Evolutionary conservation across 257 asterid species (phyloP).

Genomic region (Thymus mandschuricus): DNA sequence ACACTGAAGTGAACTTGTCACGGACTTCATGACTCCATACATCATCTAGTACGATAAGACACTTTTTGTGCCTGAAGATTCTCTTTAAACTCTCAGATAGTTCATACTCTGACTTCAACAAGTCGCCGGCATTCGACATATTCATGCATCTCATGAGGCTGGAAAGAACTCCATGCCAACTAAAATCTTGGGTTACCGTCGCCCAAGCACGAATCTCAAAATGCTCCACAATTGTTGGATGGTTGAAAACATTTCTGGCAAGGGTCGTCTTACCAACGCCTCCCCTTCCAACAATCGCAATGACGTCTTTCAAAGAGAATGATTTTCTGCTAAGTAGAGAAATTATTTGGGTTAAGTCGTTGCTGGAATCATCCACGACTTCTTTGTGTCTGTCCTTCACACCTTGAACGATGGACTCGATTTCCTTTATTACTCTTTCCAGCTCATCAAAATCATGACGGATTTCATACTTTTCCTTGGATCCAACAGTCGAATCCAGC

Average conservation of each 20-base stretch:
- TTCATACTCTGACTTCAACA: too few species aligned
- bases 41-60: too few species aligned
- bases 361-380: too few species aligned
- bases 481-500: neutral
- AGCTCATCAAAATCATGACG: too few species aligned
- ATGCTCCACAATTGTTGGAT: neutral
- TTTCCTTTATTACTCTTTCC: too few species aligned
- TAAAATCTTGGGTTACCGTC: neutral
- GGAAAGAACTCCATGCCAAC: neutral
- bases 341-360: neutral
- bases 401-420: too few species aligned
- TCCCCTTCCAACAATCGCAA: neutral
- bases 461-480: neutral
- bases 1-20: too few species aligned
- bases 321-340: neutral
- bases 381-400: too few species aligned
- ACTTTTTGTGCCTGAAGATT: too few species aligned
- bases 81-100: too few species aligned
- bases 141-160: neutral
- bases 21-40: too few species aligned
- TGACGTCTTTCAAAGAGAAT: neutral
- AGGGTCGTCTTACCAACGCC: conserved; percentile 11
- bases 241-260: neutral
- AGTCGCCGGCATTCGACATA: too few species aligned
- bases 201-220: neutral